Conservation (phyloP, 495 filamentous ascomycete genomes). For the Xylaria sp. region DNA sequence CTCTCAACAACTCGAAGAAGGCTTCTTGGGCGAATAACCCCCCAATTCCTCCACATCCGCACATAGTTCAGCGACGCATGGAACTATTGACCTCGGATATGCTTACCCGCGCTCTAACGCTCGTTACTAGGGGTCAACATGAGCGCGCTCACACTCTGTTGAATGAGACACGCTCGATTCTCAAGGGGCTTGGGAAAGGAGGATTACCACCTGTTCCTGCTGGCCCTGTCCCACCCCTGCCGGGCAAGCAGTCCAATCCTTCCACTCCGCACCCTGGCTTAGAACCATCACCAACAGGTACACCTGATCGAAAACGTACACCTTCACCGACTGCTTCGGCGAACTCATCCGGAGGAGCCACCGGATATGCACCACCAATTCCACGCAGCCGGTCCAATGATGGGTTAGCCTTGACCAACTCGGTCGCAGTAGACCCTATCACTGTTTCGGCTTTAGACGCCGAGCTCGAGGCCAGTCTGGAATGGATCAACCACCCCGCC, state of each 20-base stretch:
- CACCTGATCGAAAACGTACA: constrained; percentile 56
- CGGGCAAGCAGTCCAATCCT: constrained; percentile 51
- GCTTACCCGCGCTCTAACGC: constrained; percentile 88
- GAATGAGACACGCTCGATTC: constrained; percentile 90
- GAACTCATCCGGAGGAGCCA: constrained; percentile 44
- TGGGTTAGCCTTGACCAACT: constrained; percentile 59
- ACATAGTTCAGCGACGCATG: constrained; percentile 96
- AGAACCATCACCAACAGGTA: constrained; percentile 54
- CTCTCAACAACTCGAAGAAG: constrained; percentile 67
- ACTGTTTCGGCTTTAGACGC: constrained; percentile 89
- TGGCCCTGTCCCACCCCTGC: constrained; percentile 51
- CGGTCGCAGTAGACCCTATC: constrained; percentile 74
- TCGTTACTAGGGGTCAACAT: constrained; percentile 90
- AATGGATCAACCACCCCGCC: constrained; percentile 98
- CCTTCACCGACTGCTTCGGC: constrained; percentile 59
- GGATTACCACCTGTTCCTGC: constrained; percentile 88
- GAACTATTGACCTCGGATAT: constrained; percentile 98
- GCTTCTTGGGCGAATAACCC: constrained; percentile 69
- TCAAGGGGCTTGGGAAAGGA: constrained; percentile 95
- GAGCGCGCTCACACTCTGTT: constrained; percentile 92
- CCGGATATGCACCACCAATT: constrained; percentile 37
- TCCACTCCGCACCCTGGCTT: constrained; percentile 55
- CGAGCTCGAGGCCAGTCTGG: constrained; percentile 90
- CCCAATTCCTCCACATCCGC: constrained; percentile 93
- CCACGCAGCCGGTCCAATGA: constrained; percentile 52